phyloP scores from a whole-genome alignment of 1,139 yeast genomes.

The Taphrina betulina region DNA sequence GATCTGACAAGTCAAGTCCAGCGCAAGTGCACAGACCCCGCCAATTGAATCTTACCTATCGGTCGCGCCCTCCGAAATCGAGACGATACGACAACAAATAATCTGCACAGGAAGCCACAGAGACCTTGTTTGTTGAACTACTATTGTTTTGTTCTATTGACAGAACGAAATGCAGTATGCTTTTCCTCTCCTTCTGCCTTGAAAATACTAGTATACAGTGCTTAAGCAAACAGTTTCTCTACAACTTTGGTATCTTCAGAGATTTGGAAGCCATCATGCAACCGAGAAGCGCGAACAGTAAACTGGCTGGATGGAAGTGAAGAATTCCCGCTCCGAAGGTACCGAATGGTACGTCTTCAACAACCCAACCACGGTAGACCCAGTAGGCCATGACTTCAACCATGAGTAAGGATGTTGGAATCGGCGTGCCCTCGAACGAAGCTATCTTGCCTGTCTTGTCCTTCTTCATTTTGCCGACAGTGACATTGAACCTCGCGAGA shows the following conservation, averaged over 20 bases:
- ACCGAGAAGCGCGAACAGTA: slow-evolving; percentile 73
- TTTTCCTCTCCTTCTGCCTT: too few species aligned
- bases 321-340: slow-evolving; percentile 53
- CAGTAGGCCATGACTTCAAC: slow-evolving; percentile 67
- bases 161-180: too few species aligned
- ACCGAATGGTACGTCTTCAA: slow-evolving; percentile 63
- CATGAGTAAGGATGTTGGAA: slow-evolving; percentile 79
- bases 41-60: too few species aligned
- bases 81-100: too few species aligned
- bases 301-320: slow-evolving; percentile 72
- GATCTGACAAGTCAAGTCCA: too few species aligned
- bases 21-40: too few species aligned
- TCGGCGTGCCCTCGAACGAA: slow-evolving; percentile 91
- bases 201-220: too few species aligned
- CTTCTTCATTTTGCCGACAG: slow-evolving; percentile 88
- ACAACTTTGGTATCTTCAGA: slow-evolving; percentile 73
- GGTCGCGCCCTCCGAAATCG: too few species aligned
- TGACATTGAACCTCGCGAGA: slow-evolving; percentile 90
- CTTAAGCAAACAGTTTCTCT: too few species aligned
- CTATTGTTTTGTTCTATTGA: too few species aligned
- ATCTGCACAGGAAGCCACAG: too few species aligned
- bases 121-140: too few species aligned
- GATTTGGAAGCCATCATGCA: slow-evolving; percentile 90
- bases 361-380: slow-evolving; percentile 51
- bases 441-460: slow-evolving; percentile 78